These are phyloP conservation scores for Aureobasidium sp. DNA, from an alignment of 2,329 filamentous ascomycete genomes.

Conservation along the genomic window DNA sequence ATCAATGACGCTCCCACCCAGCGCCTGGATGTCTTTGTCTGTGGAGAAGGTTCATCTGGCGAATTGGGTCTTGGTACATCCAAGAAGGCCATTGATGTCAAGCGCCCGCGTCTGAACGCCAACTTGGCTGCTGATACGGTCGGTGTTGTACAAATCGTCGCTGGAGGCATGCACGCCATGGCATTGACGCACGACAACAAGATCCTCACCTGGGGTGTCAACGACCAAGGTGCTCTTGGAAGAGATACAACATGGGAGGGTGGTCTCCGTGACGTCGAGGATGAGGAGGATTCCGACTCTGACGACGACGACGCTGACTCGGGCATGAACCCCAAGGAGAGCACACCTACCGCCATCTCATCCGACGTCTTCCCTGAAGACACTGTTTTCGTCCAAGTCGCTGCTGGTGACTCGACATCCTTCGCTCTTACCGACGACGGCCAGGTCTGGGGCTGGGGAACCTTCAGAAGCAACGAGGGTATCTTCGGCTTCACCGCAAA, in stretches of 20 bases:
- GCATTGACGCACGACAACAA: conserved; percentile 72
- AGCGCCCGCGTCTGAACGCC: conserved; percentile 62
- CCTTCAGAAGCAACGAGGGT: conserved; percentile 64
- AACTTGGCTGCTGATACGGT: conserved; percentile 48
- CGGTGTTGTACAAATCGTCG: conserved; percentile 65
- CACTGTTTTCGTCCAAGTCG: conserved; percentile 58
- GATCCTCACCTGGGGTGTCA: conserved; percentile 81
- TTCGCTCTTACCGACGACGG: conserved; percentile 70
- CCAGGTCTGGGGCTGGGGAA: conserved; percentile 74
- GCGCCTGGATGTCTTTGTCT: conserved; percentile 66
- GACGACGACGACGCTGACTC: conserved; percentile 50
- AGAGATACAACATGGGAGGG: conserved; percentile 64
- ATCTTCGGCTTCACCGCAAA: conserved; percentile 55
- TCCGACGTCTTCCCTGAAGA: conserved; percentile 49
- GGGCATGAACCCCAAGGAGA: conserved; percentile 64
- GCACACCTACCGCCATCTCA: conserved; percentile 53
- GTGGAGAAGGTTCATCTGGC: conserved; percentile 70
- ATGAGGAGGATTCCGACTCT: conserved; percentile 47
- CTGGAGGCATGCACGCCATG: conserved; percentile 74
- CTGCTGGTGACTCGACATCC: conserved; percentile 64
- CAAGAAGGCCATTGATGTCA: conserved; percentile 61
- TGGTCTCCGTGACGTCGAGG: conserved; percentile 48
- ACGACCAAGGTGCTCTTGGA: conserved; percentile 74
- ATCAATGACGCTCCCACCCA: conserved; percentile 58
- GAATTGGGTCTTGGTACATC: conserved; percentile 70